These are phyloP conservation scores for Piper longum DNA, from an alignment of 164 flowering plant genomes.

Conservation along the genomic window DNA sequence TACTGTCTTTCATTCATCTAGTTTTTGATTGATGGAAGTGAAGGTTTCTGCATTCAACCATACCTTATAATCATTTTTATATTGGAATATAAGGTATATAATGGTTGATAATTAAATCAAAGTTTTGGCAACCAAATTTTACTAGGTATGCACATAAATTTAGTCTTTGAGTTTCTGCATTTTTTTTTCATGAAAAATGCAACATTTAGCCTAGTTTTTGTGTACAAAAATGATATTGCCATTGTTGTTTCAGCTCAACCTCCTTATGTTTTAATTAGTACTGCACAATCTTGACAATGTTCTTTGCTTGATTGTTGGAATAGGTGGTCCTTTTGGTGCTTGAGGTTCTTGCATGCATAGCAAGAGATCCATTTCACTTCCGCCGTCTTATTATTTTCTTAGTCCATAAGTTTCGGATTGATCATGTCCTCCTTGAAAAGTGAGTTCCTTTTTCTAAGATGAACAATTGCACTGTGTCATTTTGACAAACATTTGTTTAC, in stretches of 20 bases:
- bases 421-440: conserved; percentile 82
- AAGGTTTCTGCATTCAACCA: no score
- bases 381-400: conserved; percentile 63
- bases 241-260: background rate
- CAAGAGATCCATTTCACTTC: conserved; percentile 64
- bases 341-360: conserved; percentile 94
- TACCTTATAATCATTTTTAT: no score
- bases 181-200: no score
- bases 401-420: conserved; percentile 57
- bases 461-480: background rate
- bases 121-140: no score
- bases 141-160: no score
- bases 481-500: background rate
- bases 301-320: background rate
- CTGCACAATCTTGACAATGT: background rate
- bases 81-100: no score
- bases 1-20: no score
- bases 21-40: no score
- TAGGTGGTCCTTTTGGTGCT: conserved; percentile 94
- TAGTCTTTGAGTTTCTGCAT: no score
- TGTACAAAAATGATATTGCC: background rate
- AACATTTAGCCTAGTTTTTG: no score
- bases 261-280: background rate
- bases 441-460: conserved; percentile 26
- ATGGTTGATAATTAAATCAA: no score